Base-by-base conservation (phyloP, 2,329 filamentous ascomycete species). In the Colletotrichum euphorbiae region DNA sequence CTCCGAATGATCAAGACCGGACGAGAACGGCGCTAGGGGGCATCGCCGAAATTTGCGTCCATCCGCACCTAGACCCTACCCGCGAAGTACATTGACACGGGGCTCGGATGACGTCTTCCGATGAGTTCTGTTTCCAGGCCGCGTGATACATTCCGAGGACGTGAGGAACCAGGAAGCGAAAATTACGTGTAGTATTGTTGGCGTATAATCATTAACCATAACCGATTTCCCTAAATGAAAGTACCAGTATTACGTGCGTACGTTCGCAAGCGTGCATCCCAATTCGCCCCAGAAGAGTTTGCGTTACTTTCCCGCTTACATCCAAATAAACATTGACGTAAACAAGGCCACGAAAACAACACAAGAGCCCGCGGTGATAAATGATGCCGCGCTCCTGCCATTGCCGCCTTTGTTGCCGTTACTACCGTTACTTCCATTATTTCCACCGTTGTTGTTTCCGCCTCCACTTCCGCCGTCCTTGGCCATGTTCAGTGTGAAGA, bases 401-500 rank as follows among this genome's bases (percentile, higher is more conserved):
- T 69, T 65, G 17, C 59, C 59, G 6, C 65, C 65, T 6, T 36
- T 45, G 31, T 40, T 55, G 51, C 51, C 60, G 28, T 24, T 55
- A n/a, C 40, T 57, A 17, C 51, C 43, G 2, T 61, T 58, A 17
- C 52, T 57, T 3, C 52, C 31, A 13, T 36, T 52, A 13, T 51
- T 55, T 12, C 48, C 56, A 6, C 28, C 45, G 8, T 48, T 42
- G 3, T 36, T 45, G 42, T 45, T 45, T n/a, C 24, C 24, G 5
- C 54, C 50, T 3, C 58, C 57, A 8, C 31, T 55, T 54, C 48
- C 59, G 4, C 46, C 31, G 8, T 69, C 65, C 55, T 57, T 46
- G 7, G 51, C 54, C 50, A 72, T 74, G 36, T 75, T 72, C 40
- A 76, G 67, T 48, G 69, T 73, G 69, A 75, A 76, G 63, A 70